These are phyloP conservation scores for Bauhinia variegata DNA, from an alignment of 306 rosid species.

Conservation along the genomic window DNA sequence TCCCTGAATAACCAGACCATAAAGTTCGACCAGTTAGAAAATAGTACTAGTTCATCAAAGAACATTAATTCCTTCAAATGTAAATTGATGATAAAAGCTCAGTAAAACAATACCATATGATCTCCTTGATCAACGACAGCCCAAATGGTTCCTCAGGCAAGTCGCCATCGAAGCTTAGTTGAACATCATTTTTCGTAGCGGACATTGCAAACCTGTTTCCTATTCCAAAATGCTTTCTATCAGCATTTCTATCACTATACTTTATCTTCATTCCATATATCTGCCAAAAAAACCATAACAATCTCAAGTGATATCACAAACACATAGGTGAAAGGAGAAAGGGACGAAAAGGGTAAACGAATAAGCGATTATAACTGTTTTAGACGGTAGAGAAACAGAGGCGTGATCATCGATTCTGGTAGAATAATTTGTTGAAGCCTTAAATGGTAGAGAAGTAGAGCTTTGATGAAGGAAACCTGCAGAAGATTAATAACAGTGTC, in stretches of 20 bases:
- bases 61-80: slow-evolving; percentile 1
- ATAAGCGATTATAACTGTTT: slow-evolving; percentile 39
- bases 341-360: slow-evolving; percentile 2
- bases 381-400: slow-evolving; percentile 36
- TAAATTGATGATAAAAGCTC: slow-evolving; percentile 3
- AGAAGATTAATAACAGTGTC: slow-evolving; percentile 25
- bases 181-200: slow-evolving; percentile 50
- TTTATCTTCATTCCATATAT: slow-evolving; percentile 26
- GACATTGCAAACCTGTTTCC: slow-evolving; percentile 38
- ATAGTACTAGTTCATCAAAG: slow-evolving; percentile 12
- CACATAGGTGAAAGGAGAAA: slow-evolving; percentile 9
- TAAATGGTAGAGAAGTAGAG: slow-evolving; percentile 46
- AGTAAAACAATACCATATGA: slow-evolving; percentile 54
- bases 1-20: slow-evolving; percentile 6
- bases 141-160: slow-evolving; percentile 61
- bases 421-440: slow-evolving; percentile 18
- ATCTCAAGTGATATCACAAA: slow-evolving; percentile 22
- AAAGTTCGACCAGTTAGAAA: neutral
- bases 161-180: slow-evolving; percentile 47
- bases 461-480: slow-evolving; percentile 47
- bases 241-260: slow-evolving; percentile 29
- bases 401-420: slow-evolving; percentile 33
- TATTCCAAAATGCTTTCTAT: slow-evolving; percentile 34
- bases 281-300: slow-evolving; percentile 47
- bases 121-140: slow-evolving; percentile 56